phyloP scores from a whole-genome alignment of 1,284 basidiomycete species.

The Trametes sp. region DNA sequence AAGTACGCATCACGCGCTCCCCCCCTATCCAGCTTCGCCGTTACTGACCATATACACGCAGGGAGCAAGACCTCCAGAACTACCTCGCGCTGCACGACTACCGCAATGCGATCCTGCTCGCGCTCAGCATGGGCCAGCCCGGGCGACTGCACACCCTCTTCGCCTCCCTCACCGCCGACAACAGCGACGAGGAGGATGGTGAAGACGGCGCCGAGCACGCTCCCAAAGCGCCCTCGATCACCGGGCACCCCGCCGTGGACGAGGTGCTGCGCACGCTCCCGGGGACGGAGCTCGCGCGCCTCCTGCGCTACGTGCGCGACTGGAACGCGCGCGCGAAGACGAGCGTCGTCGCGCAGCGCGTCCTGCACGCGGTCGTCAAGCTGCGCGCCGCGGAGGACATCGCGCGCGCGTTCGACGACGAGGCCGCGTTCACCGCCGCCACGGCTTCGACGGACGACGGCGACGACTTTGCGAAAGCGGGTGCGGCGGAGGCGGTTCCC shows the following conservation, averaged over 20 bases:
- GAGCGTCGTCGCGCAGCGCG: constrained; percentile 84
- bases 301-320: constrained; percentile 85
- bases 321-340: constrained; percentile 96
- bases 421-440: constrained; percentile 34
- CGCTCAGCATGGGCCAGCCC: constrained; percentile 93
- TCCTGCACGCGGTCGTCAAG: constrained; percentile 87
- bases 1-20: constrained; percentile 61
- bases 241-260: constrained; percentile 80
- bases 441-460: constrained; percentile 38
- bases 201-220: no score
- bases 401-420: constrained; percentile 66
- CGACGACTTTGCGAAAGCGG: constrained; percentile 32
- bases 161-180: constrained; percentile 57
- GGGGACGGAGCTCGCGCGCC: constrained; percentile 77
- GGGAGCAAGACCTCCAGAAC: constrained; percentile 96
- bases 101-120: constrained; percentile 88
- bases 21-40: constrained; percentile 10
- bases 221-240: constrained; percentile 50
- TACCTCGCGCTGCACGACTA: constrained; percentile 92
- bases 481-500: not conserved
- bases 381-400: constrained; percentile 78
- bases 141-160: constrained; percentile 88
- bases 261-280: constrained; percentile 79
- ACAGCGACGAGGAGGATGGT: constrained; percentile 16
- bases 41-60: constrained; percentile 42